Base-by-base conservation (phyloP, 2,329 filamentous ascomycete species). In the Penicillium sp. region DNA sequence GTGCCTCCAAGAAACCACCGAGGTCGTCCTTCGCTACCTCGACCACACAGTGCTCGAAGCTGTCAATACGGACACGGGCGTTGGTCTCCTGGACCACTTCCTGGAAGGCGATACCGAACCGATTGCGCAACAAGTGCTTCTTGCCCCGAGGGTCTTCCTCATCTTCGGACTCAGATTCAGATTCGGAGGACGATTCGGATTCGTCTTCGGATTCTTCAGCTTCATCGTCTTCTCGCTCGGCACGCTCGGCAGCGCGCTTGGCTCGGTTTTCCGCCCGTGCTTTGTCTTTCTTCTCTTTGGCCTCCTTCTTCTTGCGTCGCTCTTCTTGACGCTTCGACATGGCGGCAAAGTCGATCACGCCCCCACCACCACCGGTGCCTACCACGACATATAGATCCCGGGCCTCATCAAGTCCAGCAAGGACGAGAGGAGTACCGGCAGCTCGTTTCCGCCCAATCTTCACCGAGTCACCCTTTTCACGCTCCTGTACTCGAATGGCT, bases 1-100 rank as follows among this genome's bases (percentile, higher is more conserved):
- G 75, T 55, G 89, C 88, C 78, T 99, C 95, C 63, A 99, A 79
- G 73, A 99, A 99, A 0, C 89, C 91, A 16, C 87, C 86, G 27
- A 99, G 78, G 75, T 98, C 95, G 71, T 98, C 95, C 79, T 96
- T 97, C 76, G 88, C 88, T n/a, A 99, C 93, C 73, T 99, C 95
- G 47, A 98, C 93, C 8, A 98, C 95, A 69, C 91, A 96, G 73
- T 96, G 91, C 76, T 99, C 95, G 69, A 99, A 99, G 73, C 90
- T 96, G 75, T 99, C 95, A 70, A 97, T 96, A 58, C 92, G 82
- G 21, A 98, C 92, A 16, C 93, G 80, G 0, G 93, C 91, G 57
- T 88, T 95, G 16, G 93, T 98, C 79, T 97, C 91, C 51, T 89
- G 85, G 2, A 96, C 90, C 0, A 98, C 95, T 70, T 96, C 92